These are phyloP conservation scores for Diaporthe capsici DNA, from an alignment of 2,329 filamentous ascomycete species.

Conservation along the genomic window DNA sequence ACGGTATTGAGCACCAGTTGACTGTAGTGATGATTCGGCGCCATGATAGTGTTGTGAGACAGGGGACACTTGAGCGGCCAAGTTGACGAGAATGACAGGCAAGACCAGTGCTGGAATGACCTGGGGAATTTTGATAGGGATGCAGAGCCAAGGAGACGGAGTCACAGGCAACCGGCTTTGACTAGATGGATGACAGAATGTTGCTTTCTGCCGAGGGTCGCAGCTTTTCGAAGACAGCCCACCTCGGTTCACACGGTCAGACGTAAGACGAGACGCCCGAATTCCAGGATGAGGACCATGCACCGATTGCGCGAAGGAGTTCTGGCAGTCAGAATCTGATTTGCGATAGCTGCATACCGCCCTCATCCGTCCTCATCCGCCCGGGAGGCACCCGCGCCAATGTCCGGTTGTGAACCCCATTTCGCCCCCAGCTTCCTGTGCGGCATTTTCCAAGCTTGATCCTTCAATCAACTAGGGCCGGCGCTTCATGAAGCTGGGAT, in stretches of 20 bases:
- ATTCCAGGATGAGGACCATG: background rate
- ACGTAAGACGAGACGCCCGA: background rate
- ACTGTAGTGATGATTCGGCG: background rate
- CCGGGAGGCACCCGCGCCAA: background rate
- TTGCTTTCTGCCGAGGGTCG: background rate
- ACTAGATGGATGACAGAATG: too few relatives aligned
- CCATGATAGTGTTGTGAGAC: background rate
- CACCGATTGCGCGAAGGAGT: background rate
- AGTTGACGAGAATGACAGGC: background rate
- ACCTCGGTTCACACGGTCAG: background rate
- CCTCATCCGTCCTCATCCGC: background rate
- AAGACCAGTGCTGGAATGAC: background rate
- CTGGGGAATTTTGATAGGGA: background rate
- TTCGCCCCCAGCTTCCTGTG: background rate
- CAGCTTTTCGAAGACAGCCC: background rate
- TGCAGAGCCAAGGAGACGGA: background rate
- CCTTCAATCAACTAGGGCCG: background rate
- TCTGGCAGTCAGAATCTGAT: background rate
- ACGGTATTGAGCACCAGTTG: background rate
- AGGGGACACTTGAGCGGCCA: background rate
- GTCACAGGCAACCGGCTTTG: too few relatives aligned
- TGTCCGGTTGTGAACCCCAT: background rate
- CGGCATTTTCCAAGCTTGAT: background rate
- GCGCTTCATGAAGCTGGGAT: background rate
- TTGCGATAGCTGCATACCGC: constrained; percentile 1